Percentiles rank a stretch among this genome's conserved stretches.
Conservation (phyloP, 2,329 filamentous ascomycete genomes). For the Xylogone sp. region DNA sequence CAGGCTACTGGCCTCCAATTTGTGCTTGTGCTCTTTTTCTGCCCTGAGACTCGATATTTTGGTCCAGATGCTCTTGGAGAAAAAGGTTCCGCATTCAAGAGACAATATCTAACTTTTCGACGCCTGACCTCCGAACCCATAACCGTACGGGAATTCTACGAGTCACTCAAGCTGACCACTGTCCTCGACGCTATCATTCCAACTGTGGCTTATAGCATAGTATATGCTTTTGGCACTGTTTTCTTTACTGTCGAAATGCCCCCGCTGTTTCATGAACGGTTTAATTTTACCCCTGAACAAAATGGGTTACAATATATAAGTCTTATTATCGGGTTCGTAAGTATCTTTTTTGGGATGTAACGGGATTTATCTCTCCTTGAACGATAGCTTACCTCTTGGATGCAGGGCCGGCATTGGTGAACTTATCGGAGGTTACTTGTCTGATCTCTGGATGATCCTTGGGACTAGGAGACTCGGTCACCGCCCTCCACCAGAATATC, state of each 20-base stretch:
- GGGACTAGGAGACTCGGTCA: constrained; percentile 17
- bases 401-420: constrained; percentile 57
- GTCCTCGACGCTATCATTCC: constrained; percentile 47
- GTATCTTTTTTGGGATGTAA: no score
- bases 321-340: constrained; percentile 52
- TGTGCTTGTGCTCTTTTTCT: constrained; percentile 50
- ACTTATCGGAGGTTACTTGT: constrained; percentile 49
- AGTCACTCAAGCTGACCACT: constrained; percentile 39
- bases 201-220: constrained; percentile 49
- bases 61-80: neutral
- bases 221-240: constrained; percentile 52
- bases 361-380: no score
- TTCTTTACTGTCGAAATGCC: constrained; percentile 56
- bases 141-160: constrained; percentile 44
- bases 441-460: constrained; percentile 55
- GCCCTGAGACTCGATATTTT: constrained; percentile 54
- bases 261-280: constrained; percentile 51
- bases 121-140: constrained; percentile 51
- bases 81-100: constrained; percentile 25
- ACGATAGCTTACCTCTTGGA: no score
- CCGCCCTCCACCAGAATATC: constrained; percentile 39
- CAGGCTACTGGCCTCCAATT: constrained; percentile 54
- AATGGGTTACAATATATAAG: constrained; percentile 55
- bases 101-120: constrained; percentile 35
- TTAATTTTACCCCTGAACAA: constrained; percentile 52